Base-by-base conservation (phyloP, 2,329 filamentous ascomycete genomes). In the Chaetothyriales sp. region DNA sequence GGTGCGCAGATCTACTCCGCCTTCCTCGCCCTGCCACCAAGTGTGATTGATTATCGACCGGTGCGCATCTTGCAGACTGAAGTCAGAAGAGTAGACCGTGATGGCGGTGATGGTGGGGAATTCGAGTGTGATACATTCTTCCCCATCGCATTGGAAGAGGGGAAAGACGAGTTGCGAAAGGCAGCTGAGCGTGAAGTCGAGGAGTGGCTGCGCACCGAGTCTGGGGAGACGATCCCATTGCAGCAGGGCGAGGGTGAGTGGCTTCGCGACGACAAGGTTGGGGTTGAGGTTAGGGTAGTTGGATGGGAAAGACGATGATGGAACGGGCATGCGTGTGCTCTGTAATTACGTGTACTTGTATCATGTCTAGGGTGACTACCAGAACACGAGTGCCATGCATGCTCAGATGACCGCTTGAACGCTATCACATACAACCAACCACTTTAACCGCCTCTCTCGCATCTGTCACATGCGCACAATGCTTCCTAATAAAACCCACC, bases 1-100 rank as follows among this genome's bases (percentile, higher is more conserved):
- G 92, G 92, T 4, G 85, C 81, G 51, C 84, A 89, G 70, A 83
- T 97, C 58, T 98, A 97, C 68, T 73, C 72, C 43, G 77, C 82
- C 19, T 83, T 87, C 13, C 71, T 97, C 63, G 44, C 51, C 37
- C 50, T 58, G 1, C 50, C 19, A 29, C 44, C 20, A 37, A 29
- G 8, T 29, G 13, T 2, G 28, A n/a, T 28, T 18, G 19, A 1
- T 44, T 46, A 18, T 50, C 45, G 9, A 29, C 45, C 28, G 25
- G 51, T 61, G 47, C 52, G 63, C 18, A 57, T 65, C 20, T 46
- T 65, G 43, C 63, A 63, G 57, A 65, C 63, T 8, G 52, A 60
- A 51, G 57, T 62, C 47, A 51, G 53, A 45, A 56, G 49, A 44
- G 19, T 37, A 13, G 47, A 56, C 48, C 7, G 46, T 50, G 37